phyloP scores from a whole-genome alignment of 2,329 filamentous ascomycete species.

The Pseudogymnoascus sp. region DNA sequence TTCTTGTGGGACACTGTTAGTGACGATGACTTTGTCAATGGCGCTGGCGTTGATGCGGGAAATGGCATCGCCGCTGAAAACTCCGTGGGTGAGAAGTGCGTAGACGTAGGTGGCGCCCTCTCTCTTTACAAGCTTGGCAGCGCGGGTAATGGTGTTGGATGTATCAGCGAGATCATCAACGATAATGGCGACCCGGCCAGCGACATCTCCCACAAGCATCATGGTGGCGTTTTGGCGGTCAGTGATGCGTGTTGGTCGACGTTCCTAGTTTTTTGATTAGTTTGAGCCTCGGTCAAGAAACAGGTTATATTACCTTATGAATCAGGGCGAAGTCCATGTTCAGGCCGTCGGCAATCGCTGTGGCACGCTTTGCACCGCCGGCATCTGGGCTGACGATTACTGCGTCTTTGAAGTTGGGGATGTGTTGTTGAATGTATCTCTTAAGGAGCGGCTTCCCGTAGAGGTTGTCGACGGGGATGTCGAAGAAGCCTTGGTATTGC shows the following conservation, averaged over 20 bases:
- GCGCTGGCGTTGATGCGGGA: slow-evolving; percentile 88
- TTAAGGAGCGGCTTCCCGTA: slow-evolving; percentile 74
- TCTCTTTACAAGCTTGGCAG: slow-evolving; percentile 92
- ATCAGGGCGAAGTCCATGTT: slow-evolving; percentile 96
- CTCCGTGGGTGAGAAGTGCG: slow-evolving; percentile 88
- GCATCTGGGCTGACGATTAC: slow-evolving; percentile 96
- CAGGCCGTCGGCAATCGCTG: slow-evolving; percentile 85
- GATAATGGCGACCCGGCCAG: slow-evolving; percentile 74
- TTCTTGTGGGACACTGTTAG: slow-evolving; percentile 86
- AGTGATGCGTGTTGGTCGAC: slow-evolving; percentile 77
- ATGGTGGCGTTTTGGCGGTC: slow-evolving; percentile 89
- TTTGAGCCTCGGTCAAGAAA: slow-evolving; percentile 25
- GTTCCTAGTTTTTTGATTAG: slow-evolving; percentile 55
- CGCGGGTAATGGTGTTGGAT: slow-evolving; percentile 92
- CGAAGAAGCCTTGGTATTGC: slow-evolving; percentile 98
- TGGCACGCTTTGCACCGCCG: slow-evolving; percentile 91
- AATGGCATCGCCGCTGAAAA: slow-evolving; percentile 91
- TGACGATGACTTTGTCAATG: slow-evolving; percentile 89
- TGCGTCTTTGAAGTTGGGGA: slow-evolving; percentile 69
- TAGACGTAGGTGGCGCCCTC: slow-evolving; percentile 89
- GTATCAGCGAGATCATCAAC: slow-evolving; percentile 95
- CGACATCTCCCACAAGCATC: slow-evolving; percentile 88
- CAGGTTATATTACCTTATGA: slow-evolving; percentile 66
- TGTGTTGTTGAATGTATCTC: slow-evolving; percentile 68
- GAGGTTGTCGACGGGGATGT: slow-evolving; percentile 96